Evolutionary conservation across 1,284 basidiomycete genomes (phyloP).

Genomic region (Coriolopsis trogii): DNA sequence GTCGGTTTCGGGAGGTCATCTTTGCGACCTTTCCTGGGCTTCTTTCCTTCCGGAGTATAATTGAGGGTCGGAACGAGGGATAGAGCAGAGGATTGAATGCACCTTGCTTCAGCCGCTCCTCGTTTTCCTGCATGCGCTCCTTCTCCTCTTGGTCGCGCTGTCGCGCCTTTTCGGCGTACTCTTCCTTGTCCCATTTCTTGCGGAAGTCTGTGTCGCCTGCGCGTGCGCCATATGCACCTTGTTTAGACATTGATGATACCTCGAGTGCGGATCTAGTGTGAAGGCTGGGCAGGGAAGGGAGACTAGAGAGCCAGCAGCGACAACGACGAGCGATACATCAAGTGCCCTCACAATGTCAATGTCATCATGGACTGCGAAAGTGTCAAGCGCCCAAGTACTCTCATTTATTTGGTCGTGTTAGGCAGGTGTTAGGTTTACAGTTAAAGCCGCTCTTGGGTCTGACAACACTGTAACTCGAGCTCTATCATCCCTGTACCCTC

Average conservation of each 20-base stretch:
- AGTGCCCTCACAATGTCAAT: no score
- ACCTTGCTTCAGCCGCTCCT: conserved; percentile 84
- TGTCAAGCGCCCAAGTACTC: no score
- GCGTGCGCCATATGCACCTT: conserved; percentile 62
- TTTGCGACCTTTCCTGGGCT: conserved; percentile 64
- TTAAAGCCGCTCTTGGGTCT: no score
- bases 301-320: no score
- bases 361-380: no score
- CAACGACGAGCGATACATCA: no score
- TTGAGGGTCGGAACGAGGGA: background rate
- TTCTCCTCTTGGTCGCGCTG: conserved; percentile 77
- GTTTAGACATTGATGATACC: conserved; percentile 51
- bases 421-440: no score
- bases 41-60: conserved; percentile 64
- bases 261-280: no score
- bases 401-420: no score
- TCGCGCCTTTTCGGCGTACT: conserved; percentile 77
- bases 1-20: conserved; percentile 87
- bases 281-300: background rate
- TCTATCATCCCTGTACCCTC: no score
- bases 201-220: conserved; percentile 77
- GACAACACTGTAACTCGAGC: no score
- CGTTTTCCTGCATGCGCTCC: conserved; percentile 84
- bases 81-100: conserved; percentile 20
- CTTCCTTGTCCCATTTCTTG: conserved; percentile 87